phyloP scores from a whole-genome alignment of 768 basidiomycete genomes.

The Serendipita indica region DNA sequence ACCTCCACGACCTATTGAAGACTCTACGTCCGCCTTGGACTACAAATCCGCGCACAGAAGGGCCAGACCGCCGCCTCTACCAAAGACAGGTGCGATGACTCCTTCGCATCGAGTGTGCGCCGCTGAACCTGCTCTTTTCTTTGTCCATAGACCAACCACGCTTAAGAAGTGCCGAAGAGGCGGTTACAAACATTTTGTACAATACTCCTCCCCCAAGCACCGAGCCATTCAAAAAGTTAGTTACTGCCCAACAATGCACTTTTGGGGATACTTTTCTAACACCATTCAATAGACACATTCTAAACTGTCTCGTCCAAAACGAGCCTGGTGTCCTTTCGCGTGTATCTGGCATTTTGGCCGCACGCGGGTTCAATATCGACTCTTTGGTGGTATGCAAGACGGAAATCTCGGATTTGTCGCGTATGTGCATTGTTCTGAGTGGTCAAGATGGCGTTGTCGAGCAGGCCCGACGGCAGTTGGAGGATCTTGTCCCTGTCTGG shows the following conservation, averaged over 20 bases:
- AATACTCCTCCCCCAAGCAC: slow-evolving; percentile 86
- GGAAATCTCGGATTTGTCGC: slow-evolving; percentile 88
- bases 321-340: slow-evolving; percentile 98
- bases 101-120: neutral
- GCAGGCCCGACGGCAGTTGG: slow-evolving; percentile 88
- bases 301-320: slow-evolving; percentile 98
- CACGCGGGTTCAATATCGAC: slow-evolving; percentile 96
- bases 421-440: slow-evolving; percentile 94
- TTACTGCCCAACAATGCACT: slow-evolving; percentile 9
- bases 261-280: neutral
- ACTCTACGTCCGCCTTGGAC: slow-evolving; percentile 88
- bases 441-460: slow-evolving; percentile 98
- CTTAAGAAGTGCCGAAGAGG: slow-evolving; percentile 77
- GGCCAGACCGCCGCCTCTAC: slow-evolving; percentile 66
- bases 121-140: neutral
- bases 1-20: slow-evolving; percentile 49
- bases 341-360: slow-evolving; percentile 93
- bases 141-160: slow-evolving; percentile 75
- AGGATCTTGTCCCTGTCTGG: slow-evolving; percentile 98
- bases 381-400: slow-evolving; percentile 96
- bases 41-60: slow-evolving; percentile 61
- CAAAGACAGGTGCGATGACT: slow-evolving; percentile 19
- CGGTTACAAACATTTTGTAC: slow-evolving; percentile 94
- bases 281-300: slow-evolving; percentile 50
- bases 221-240: slow-evolving; percentile 85